Conservation (phyloP, 164 flowering plant genomes). For the Amborella trichopoda region DNA sequence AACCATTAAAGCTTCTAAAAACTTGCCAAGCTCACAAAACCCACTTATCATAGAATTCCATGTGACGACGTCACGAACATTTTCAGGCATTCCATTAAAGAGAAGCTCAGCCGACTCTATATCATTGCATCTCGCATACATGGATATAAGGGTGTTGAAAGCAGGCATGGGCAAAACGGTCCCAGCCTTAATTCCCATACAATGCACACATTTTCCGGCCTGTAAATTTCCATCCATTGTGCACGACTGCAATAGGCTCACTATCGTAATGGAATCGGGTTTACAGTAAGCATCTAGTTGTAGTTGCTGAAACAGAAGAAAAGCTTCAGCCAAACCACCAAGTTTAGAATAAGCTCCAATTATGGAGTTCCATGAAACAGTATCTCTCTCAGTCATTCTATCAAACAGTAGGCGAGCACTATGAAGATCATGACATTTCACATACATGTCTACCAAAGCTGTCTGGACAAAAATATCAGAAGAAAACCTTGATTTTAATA, state of each 20-base stretch:
- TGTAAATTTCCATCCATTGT: conserved; percentile 10
- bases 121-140: conserved; percentile 42
- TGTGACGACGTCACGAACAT: conserved; percentile 28
- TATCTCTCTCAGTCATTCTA: conserved; percentile 39
- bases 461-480: conserved; percentile 39
- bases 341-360: conserved; percentile 32
- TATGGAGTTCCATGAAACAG: conserved; percentile 52
- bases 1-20: conserved; percentile 12
- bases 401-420: conserved; percentile 29
- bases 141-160: conserved; percentile 46
- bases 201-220: conserved; percentile 24
- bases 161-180: conserved; percentile 27
- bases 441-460: conserved; percentile 33
- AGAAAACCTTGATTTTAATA: conserved; percentile 31
- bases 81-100: conserved; percentile 23
- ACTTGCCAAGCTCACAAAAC: conserved; percentile 14
- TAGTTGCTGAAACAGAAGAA: conserved; percentile 25
- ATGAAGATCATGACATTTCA: conserved; percentile 23
- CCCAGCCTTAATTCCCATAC: conserved; percentile 30
- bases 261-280: conserved; percentile 36
- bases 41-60: conserved; percentile 59
- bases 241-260: conserved; percentile 28
- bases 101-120: conserved; percentile 26
- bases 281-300: conserved; percentile 17
- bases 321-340: conserved; percentile 19